These are phyloP conservation scores for Fusarium irregulare DNA, from an alignment of 2,329 filamentous ascomycete genomes.

Conservation along the genomic window DNA sequence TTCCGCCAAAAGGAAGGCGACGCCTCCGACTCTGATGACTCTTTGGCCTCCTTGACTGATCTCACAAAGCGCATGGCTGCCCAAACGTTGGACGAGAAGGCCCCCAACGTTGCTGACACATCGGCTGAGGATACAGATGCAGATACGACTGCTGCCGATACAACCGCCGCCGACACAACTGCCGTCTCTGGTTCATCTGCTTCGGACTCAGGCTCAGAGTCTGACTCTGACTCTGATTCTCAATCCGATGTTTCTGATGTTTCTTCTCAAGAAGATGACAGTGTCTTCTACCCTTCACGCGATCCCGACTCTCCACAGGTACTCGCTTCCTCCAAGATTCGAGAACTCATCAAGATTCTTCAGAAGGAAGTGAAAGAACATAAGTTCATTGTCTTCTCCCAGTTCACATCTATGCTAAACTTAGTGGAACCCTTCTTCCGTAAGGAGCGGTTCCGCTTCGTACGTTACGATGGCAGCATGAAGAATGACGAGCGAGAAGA, in stretches of 20 bases:
- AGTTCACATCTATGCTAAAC: constrained; percentile 98
- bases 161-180: constrained; percentile 28
- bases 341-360: constrained; percentile 83
- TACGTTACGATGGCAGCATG: constrained; percentile 96
- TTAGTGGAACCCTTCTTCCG: constrained; percentile 92
- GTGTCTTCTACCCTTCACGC: constrained; percentile 45
- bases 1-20: constrained; percentile 44
- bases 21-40: constrained; percentile 48
- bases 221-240: constrained; percentile 45
- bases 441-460: constrained; percentile 78
- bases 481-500: constrained; percentile 91
- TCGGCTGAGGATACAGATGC: constrained; percentile 22
- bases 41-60: constrained; percentile 51
- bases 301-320: constrained; percentile 54
- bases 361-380: constrained; percentile 81
- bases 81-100: constrained; percentile 51
- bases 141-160: constrained; percentile 26
- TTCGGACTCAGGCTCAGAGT: constrained; percentile 25
- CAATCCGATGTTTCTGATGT: constrained; percentile 34
- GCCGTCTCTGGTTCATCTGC: constrained; percentile 27
- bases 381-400: constrained; percentile 98
- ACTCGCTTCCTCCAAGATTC: constrained; percentile 88
- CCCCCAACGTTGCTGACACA: constrained; percentile 28
- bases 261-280: constrained; percentile 54
- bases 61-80: constrained; percentile 53